A percentile compares a stretch with the other conserved stretches of the same genome.
Evolutionary conservation across 108 stramenopile species (phyloP).

Genomic region (Poteriospumella lacustris): DNA sequence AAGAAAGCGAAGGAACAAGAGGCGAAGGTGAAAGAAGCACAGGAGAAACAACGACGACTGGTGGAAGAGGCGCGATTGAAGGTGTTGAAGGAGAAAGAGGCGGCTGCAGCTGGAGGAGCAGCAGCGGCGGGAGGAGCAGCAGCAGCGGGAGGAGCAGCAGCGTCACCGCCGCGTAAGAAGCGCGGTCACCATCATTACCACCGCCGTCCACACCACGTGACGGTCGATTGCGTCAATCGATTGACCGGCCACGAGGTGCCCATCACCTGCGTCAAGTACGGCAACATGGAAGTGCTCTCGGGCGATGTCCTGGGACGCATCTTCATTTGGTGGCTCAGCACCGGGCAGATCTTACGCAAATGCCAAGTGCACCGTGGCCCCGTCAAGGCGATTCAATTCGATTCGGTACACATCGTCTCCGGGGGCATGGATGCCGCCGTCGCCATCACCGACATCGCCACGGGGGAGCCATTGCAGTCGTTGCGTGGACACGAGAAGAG

Average conservation of each 20-base stretch:
- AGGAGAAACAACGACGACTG: too few species aligned
- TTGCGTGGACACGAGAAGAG: constrained; percentile 29
- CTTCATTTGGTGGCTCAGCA: constrained; percentile 54
- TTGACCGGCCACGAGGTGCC: constrained; percentile 43
- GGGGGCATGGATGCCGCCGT: constrained; percentile 54
- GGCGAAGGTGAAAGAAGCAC: too few species aligned
- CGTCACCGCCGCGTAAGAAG: too few species aligned
- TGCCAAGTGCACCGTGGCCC: constrained; percentile 57
- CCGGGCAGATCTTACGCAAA: constrained; percentile 45
- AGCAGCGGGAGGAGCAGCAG: too few species aligned
- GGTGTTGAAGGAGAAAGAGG: too few species aligned
- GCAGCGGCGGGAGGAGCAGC: too few species aligned
- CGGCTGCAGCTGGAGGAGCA: too few species aligned
- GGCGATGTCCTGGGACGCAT: constrained; percentile 56
- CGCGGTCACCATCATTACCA: too few species aligned
- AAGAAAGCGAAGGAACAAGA: constrained; percentile 14
- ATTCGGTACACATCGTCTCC: constrained; percentile 55
- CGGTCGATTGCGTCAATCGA: not conserved
- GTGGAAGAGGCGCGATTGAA: too few species aligned
- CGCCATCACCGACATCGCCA: constrained; percentile 59
- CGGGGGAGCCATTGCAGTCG: constrained; percentile 50
- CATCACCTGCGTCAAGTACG: constrained; percentile 57
- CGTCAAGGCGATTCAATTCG: constrained; percentile 54
- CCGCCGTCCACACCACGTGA: too few species aligned
- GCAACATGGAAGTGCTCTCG: constrained; percentile 58